Base-by-base conservation (phyloP, 2,329 filamentous ascomycete genomes). In the Penicillium freii region DNA sequence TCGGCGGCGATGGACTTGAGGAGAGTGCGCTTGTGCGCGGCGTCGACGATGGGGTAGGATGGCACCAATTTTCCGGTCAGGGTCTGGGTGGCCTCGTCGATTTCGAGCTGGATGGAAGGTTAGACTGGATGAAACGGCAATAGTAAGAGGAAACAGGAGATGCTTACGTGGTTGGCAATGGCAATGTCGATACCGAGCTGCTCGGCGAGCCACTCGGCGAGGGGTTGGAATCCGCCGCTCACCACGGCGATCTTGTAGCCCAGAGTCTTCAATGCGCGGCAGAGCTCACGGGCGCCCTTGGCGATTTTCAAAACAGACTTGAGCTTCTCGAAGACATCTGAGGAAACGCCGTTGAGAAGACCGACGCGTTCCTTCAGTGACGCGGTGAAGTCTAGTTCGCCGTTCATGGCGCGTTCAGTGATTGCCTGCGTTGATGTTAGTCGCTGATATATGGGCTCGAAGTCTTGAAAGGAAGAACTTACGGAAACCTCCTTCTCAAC, bases 371-470 rank as follows among this genome's bases (percentile, higher is more conserved):
- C 90, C 57, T 87, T 86, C 69, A 99, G 86, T 0, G 90, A 92
- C 0, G 85, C 84, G 51, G 92, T 87, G 66, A 99, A 99, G 73
- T 97, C 92, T 36, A 97, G 81, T 78, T 97, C 92, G 59, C 94
- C 94, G 65, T 93, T 87, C 94, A 99, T 99, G 36, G 94, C 93
- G 34, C 92, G 88, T 58, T 88, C 88, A 0, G 94, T 99, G 66
- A 99, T 97, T 67, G 88, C 82, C 78, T 80, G 43, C 15, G n/a
- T 57, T 15, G 45, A 43, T 31, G 42, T 67, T 54, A 65, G 55
- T 25, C 25, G 21, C 44, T 23, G 29, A 25, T 17, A 36, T 27
- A 48, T 23, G 23, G 40, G 6, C 3, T 2, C 11, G 45, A n/a
- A 42, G 11, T 1, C 9, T 29, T 19, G 23, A 6, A 0, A 21